phyloP scores from a whole-genome alignment of 108 stramenopile species.

The Bacterosira constricta region DNA sequence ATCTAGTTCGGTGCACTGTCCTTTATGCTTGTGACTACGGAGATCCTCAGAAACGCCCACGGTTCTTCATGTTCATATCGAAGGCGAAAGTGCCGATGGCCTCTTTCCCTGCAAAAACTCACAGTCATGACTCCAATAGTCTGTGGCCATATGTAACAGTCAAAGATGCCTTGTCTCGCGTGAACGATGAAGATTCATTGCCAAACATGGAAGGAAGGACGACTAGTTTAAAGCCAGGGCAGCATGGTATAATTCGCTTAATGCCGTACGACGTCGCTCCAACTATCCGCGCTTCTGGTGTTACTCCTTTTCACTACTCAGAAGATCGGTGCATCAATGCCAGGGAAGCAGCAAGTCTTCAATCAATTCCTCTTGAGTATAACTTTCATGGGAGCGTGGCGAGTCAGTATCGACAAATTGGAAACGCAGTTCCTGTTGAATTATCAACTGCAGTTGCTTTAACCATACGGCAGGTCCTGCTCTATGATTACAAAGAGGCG shows the following conservation, averaged over 20 bases:
- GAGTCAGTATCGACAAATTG: conserved; percentile 53
- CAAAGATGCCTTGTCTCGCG: conserved; percentile 18
- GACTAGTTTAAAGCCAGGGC: conserved; percentile 8
- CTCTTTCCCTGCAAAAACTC: conserved; percentile 28
- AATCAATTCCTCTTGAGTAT: conserved; percentile 42
- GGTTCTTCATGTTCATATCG: conserved; percentile 41
- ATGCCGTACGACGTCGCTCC: conserved; percentile 27
- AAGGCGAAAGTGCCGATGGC: conserved; percentile 30
- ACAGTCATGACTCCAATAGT: conserved; percentile 14
- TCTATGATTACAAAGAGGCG: conserved; percentile 25
- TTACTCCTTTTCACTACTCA: conserved; percentile 28
- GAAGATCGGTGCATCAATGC: conserved; percentile 42
- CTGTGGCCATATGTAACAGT: conserved; percentile 41
- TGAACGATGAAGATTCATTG: conserved; percentile 6
- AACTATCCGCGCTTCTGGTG: conserved; percentile 20
- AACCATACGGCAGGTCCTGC: conserved; percentile 16
- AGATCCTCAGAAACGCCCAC: conserved; percentile 46
- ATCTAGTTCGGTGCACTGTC: conserved; percentile 33
- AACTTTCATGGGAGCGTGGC: conserved; percentile 36
- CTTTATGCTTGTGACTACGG: conserved; percentile 52
- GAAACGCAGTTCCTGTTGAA: conserved; percentile 52
- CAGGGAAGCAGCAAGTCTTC: conserved; percentile 45
- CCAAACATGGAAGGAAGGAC: conserved; percentile 32
- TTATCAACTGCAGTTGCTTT: conserved; percentile 45
- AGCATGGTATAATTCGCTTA: conserved; percentile 31